Conservation (phyloP, 1,284 basidiomycete genomes). For the Inonotus obliquus region DNA sequence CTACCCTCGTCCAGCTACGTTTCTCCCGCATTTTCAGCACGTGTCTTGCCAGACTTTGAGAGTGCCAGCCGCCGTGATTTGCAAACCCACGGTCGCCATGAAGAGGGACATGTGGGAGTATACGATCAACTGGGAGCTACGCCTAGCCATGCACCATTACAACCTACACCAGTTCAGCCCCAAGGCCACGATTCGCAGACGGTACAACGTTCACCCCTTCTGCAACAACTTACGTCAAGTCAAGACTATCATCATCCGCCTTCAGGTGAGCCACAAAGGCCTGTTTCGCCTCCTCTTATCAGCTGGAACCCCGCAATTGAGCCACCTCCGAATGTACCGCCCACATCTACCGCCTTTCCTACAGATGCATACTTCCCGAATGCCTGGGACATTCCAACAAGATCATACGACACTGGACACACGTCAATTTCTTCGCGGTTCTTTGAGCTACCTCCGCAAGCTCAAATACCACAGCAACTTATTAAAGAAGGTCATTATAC, state of each 20-base stretch:
- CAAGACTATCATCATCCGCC: conserved; percentile 23
- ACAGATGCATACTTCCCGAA: conserved; percentile 68
- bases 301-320: conserved; percentile 67
- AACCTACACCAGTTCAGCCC: neutral
- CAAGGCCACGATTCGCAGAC: neutral
- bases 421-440: conserved; percentile 40
- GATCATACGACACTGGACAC: conserved; percentile 26
- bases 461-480: conserved; percentile 56
- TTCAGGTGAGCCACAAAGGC: conserved; percentile 22
- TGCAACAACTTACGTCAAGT: conserved; percentile 2
- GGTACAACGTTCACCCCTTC: conserved; percentile 7
- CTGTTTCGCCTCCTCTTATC: conserved; percentile 52
- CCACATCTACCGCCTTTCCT: conserved; percentile 52
- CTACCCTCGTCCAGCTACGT: conserved; percentile 1
- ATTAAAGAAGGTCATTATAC: conserved; percentile 59
- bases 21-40: neutral
- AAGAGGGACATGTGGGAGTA: neutral
- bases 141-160: neutral
- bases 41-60: neutral
- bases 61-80: neutral
- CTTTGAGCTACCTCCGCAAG: conserved; percentile 54
- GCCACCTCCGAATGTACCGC: conserved; percentile 61
- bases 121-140: neutral
- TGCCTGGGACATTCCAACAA: conserved; percentile 59
- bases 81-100: neutral